Percentiles rank a stretch among this genome's conserved stretches.
These are phyloP conservation scores for Multifurca ochricompacta DNA, from an alignment of 768 basidiomycete genomes.

Conservation along the genomic window DNA sequence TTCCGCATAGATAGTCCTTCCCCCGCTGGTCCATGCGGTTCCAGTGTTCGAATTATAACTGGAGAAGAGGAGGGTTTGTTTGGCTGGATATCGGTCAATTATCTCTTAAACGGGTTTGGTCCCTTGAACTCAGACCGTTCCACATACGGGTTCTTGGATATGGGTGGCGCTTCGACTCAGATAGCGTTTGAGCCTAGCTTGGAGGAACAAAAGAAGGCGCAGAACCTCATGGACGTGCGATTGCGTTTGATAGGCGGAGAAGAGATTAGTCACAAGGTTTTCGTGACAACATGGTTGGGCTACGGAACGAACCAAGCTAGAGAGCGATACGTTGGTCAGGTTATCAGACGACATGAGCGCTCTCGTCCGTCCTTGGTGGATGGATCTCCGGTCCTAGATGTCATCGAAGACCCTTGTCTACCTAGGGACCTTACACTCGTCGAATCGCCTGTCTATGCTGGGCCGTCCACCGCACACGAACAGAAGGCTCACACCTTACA, in stretches of 20 bases:
- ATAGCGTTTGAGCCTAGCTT: conserved; percentile 89
- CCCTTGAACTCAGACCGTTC: conserved; percentile 49
- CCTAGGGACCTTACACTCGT: conserved; percentile 62
- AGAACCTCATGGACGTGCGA: conserved; percentile 71
- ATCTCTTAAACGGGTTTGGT: conserved; percentile 93
- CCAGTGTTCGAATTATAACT: conserved; percentile 87
- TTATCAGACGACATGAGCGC: conserved; percentile 50
- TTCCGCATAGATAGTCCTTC: conserved; percentile 70
- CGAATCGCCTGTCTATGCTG: conserved; percentile 45
- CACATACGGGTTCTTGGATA: conserved; percentile 96
- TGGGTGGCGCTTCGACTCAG: conserved; percentile 99
- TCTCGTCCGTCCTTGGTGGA: conserved; percentile 26
- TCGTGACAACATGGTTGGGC: conserved; percentile 97
- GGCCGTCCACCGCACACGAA: conserved; percentile 35
- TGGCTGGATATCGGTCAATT: conserved; percentile 99
- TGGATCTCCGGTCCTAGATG: conserved; percentile 24
- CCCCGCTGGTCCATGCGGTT: conserved; percentile 75
- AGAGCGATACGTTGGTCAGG: conserved; percentile 78
- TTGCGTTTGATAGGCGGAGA: conserved; percentile 76
- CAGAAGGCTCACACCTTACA: conserved; percentile 52
- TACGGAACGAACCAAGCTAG: conserved; percentile 98
- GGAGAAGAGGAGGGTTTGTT: conserved; percentile 98
- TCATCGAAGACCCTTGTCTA: conserved; percentile 83
- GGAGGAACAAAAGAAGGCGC: conserved; percentile 44
- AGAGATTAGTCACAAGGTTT: conserved; percentile 86